Base-by-base conservation (phyloP, 108 stramenopile genomes). In the Stephanodiscus triporus region DNA sequence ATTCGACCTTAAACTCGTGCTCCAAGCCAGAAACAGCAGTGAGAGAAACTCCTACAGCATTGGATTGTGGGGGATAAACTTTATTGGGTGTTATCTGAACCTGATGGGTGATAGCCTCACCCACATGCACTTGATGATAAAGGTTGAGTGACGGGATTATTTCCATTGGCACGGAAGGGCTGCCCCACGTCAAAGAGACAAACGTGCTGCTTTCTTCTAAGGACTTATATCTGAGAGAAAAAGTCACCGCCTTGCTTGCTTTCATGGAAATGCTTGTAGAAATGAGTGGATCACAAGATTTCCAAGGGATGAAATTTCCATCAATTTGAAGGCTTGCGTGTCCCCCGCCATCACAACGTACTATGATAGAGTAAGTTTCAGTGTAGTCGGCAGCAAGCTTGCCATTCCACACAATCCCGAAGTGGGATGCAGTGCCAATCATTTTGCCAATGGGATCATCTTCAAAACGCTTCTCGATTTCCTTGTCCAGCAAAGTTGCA, bases 41-140 rank as follows among this genome's bases (percentile, higher is more conserved):
- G n/a, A 75, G 63, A 13, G 72, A 67, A 26, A 48, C 56, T 20
- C 74, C 74, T 32, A 66, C 37, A 13, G 74, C 74, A 49, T 45
- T 47, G 9, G 74, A 75, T 26, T 45, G 43, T 14, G 74, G 57
- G 17, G 74, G 43, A 37, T 43, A 59, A 8, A 23, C 56, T 16
- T 24, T 9, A 56, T 32, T 66, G 30, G 74, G 74, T 24, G 22
- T 20, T n/a, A 75, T 75, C 56, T 30, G 29, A 24, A 22, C 10
- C 26, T 55, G 74, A 47, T 66, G 23, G 0, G 59, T 29, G 11
- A 37, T 20, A 34, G 56, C 30, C 29, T 50, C 47, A 2, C 63
- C 72, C 19, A 66, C 56, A 0, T 8, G 29, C 1, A 59, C 11
- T 23, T 75, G 9, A 29, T 56, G 55, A 47, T 45, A 45, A 0